phyloP scores from a whole-genome alignment of 371 early-diverging fungal species.

The Basidiobolus meristosporus region DNA sequence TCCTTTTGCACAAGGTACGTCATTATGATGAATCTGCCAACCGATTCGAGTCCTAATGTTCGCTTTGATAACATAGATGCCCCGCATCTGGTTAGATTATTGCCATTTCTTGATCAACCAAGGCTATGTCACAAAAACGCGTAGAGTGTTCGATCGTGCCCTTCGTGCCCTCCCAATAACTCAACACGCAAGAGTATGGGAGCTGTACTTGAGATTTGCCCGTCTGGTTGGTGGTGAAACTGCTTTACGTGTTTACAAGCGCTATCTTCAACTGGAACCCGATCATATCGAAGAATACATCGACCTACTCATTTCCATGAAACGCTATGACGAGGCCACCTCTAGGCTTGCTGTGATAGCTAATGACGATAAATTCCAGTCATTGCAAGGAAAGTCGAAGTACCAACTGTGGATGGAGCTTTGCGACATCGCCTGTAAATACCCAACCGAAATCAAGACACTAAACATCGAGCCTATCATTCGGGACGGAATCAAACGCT shows the following conservation, averaged over 20 bases:
- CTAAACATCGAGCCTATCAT: constrained; percentile 64
- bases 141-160: constrained; percentile 80
- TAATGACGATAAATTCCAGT: constrained; percentile 45
- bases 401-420: constrained; percentile 80
- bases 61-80: constrained; percentile 34
- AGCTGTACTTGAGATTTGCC: constrained; percentile 63
- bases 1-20: constrained; percentile 70
- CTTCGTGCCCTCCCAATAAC: constrained; percentile 81
- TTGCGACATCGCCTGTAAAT: constrained; percentile 58
- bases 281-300: constrained; percentile 52
- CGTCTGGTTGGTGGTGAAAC: constrained; percentile 62
- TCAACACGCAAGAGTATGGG: constrained; percentile 84
- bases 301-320: constrained; percentile 37
- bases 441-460: constrained; percentile 42
- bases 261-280: constrained; percentile 69
- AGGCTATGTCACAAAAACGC: constrained; percentile 43
- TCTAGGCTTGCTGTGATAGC: constrained; percentile 48
- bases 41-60: background rate
- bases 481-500: constrained; percentile 71
- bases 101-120: constrained; percentile 48
- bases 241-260: constrained; percentile 50
- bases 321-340: constrained; percentile 73
- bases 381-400: constrained; percentile 44
- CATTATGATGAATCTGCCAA: background rate
- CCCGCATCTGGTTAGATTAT: constrained; percentile 67